These are phyloP conservation scores for Phytophthora litchii DNA, from an alignment of 352 stramenopile genomes.

Conservation along the genomic window DNA sequence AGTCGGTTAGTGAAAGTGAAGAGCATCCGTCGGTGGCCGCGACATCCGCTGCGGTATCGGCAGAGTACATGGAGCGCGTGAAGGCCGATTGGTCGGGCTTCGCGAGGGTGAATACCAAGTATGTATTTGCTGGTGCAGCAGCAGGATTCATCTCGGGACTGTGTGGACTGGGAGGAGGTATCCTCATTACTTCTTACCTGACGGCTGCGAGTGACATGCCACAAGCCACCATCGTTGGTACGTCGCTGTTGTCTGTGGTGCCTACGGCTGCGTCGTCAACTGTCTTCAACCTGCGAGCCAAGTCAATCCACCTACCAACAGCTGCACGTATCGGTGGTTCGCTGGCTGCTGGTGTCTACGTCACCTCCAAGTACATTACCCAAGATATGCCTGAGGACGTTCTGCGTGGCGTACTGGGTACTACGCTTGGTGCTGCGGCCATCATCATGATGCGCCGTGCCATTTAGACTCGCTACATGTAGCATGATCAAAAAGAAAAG, in stretches of 20 bases:
- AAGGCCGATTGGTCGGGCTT: constrained; percentile 52
- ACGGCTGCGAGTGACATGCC: constrained; percentile 88
- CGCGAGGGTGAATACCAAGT: constrained; percentile 71
- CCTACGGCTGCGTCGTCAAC: constrained; percentile 81
- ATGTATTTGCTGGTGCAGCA: constrained; percentile 69
- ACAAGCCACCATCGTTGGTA: constrained; percentile 83
- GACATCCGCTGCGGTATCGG: constrained; percentile 23
- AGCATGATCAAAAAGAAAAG: constrained; percentile 24
- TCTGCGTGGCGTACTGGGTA: constrained; percentile 73
- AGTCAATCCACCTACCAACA: constrained; percentile 80
- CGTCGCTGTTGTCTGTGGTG: constrained; percentile 83
- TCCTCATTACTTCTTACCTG: constrained; percentile 88
- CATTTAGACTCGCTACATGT: constrained; percentile 42
- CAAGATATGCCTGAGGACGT: constrained; percentile 77
- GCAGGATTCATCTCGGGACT: constrained; percentile 86
- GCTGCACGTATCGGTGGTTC: constrained; percentile 68
- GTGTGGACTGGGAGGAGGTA: constrained; percentile 80
- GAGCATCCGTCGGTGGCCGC: constrained; percentile 21
- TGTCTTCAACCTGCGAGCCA: constrained; percentile 79
- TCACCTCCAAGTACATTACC: constrained; percentile 87
- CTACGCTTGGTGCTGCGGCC: constrained; percentile 69
- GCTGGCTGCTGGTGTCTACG: constrained; percentile 64
- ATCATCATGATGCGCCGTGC: constrained; percentile 83
- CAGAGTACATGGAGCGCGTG: constrained; percentile 55
- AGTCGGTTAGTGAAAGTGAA: constrained; percentile 7